These are phyloP conservation scores for Dissoconium aciculare DNA, from an alignment of 2,329 filamentous ascomycete genomes.

Conservation along the genomic window DNA sequence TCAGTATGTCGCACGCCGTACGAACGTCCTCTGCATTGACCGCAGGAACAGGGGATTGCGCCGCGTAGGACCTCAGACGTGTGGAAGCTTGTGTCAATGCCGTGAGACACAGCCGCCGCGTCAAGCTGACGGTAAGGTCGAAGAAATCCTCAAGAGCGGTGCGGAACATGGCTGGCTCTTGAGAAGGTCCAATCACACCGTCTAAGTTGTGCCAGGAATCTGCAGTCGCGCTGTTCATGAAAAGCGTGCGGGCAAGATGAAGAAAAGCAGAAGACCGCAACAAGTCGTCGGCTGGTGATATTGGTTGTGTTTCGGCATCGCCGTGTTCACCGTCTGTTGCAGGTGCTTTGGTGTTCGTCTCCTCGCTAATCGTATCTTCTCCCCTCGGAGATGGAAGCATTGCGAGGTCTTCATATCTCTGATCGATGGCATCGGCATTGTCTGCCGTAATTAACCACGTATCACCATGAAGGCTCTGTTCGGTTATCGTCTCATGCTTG, in stretches of 20 bases:
- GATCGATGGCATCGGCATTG: constrained; percentile 23
- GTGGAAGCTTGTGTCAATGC: constrained; percentile 56
- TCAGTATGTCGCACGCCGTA: constrained; percentile 40
- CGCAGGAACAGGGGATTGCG: constrained; percentile 13
- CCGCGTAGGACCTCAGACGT: constrained; percentile 40
- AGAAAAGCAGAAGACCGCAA: constrained; percentile 49
- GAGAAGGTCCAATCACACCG: constrained; percentile 24
- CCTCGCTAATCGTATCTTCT: constrained; percentile 12
- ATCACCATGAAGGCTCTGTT: constrained; percentile 45
- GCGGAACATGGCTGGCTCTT: constrained; percentile 54
- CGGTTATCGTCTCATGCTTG: constrained; percentile 43
- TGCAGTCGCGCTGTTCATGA: constrained; percentile 53
- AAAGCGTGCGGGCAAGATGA: constrained; percentile 47
- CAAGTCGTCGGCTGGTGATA: constrained; percentile 35
- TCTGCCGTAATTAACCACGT: constrained; percentile 48
- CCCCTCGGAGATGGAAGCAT: constrained; percentile 13
- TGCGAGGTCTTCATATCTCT: constrained; percentile 6
- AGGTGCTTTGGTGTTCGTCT: neutral
- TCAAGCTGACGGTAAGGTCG: constrained; percentile 50
- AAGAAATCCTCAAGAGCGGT: constrained; percentile 67
- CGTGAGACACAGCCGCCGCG: constrained; percentile 54
- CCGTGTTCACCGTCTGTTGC: neutral
- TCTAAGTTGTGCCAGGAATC: constrained; percentile 50
- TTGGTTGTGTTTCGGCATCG: neutral
- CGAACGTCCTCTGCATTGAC: constrained; percentile 34